Conservation (phyloP, 2,329 filamentous ascomycete genomes). For the Emericellopsis atlantica region DNA sequence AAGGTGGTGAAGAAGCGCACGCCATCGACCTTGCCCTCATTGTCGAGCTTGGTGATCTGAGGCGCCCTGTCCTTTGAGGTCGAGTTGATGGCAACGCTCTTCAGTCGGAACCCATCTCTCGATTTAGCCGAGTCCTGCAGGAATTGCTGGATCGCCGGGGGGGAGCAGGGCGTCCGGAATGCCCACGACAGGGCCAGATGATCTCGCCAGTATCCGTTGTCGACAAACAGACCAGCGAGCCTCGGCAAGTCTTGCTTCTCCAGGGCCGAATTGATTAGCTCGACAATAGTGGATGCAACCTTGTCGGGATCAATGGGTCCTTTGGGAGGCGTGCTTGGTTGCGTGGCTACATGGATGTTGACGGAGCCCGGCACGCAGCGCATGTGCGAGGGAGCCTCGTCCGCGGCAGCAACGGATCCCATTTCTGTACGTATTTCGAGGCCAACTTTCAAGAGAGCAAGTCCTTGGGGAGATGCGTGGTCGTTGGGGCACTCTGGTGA, state of each 20-base stretch:
- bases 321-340: constrained; percentile 12
- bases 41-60: constrained; percentile 32
- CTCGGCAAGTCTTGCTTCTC: constrained; percentile 17
- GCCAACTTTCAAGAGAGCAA: too few relatives aligned
- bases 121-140: constrained; percentile 17
- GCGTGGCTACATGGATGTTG: constrained; percentile 35
- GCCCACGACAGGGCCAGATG: constrained; percentile 39
- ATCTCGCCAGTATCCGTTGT: constrained; percentile 36
- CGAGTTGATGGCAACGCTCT: constrained; percentile 34
- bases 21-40: constrained; percentile 30
- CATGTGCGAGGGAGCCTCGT: constrained; percentile 11
- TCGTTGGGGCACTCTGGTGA: background rate
- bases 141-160: constrained; percentile 23
- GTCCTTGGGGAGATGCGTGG: too few relatives aligned
- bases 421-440: background rate
- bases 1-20: constrained; percentile 44
- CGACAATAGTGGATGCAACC: constrained; percentile 23
- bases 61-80: constrained; percentile 30
- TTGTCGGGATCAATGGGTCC: constrained; percentile 14
- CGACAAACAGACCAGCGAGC: constrained; percentile 23
- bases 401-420: background rate
- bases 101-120: constrained; percentile 25
- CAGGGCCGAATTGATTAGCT: constrained; percentile 26
- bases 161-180: constrained; percentile 28
- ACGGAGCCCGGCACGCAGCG: constrained; percentile 33